Percentiles rank a stretch among this genome's conserved stretches.
phyloP scores from a whole-genome alignment of 1,284 basidiomycete species.

The Apiotrichum mycotoxinovorans region DNA sequence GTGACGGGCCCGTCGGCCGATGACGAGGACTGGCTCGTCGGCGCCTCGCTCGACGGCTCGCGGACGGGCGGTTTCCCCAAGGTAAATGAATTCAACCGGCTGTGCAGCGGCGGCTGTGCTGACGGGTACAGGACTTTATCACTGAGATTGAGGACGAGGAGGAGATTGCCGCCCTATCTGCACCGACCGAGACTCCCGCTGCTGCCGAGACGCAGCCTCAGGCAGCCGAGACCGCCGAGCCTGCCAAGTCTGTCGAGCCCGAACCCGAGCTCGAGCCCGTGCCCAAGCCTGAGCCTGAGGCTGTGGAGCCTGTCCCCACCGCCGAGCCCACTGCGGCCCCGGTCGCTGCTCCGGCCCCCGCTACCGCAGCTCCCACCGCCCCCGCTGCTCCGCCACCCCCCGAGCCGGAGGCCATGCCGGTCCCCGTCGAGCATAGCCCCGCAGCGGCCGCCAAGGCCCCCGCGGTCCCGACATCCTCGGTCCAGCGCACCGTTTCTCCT shows the following conservation, averaged over 20 bases:
- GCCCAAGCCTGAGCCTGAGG: too few species aligned
- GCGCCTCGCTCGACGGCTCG: conserved; percentile 45
- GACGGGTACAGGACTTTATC: conserved; percentile 42
- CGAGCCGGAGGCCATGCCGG: not conserved
- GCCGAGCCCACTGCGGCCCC: not conserved
- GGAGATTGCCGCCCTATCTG: conserved; percentile 4
- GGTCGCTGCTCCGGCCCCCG: not conserved
- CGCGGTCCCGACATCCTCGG: not conserved
- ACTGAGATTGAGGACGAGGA: conserved; percentile 28
- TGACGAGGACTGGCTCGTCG: conserved; percentile 50
- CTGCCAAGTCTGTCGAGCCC: not conserved
- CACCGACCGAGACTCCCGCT: not conserved
- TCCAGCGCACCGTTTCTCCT: not conserved
- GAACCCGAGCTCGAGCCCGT: not conserved
- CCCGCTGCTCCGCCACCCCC: too few species aligned
- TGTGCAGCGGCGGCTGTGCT: too few species aligned
- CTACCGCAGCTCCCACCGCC: not conserved
- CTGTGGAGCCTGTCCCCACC: conserved; percentile 6
- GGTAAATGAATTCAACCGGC: conserved; percentile 19
- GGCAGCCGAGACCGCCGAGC: too few species aligned
- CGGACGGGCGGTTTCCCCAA: conserved; percentile 48
- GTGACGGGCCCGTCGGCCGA: conserved; percentile 46
- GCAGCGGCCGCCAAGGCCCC: not conserved
- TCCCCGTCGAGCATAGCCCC: not conserved
- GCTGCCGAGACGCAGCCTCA: too few species aligned